Evolutionary conservation across 2,329 filamentous ascomycete genomes (phyloP).

Genomic region (Arthrinium phaeospermum): DNA sequence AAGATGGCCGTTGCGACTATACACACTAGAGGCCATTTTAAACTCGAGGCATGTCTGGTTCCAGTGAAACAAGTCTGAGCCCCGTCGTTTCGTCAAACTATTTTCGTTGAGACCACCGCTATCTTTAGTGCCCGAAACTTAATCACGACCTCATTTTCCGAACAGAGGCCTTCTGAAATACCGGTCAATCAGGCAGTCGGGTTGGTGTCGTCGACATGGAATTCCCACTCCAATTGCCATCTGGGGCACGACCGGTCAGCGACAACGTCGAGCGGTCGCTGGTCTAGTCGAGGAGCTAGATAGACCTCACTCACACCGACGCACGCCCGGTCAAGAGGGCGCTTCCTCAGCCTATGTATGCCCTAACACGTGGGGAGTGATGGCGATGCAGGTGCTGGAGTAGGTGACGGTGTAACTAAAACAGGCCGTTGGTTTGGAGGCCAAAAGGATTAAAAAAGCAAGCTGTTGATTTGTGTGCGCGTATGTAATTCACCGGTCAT

Average conservation of each 20-base stretch:
- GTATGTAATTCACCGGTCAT: neutral
- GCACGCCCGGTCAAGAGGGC: constrained; percentile 12
- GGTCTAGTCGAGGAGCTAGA: neutral
- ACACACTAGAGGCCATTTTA: constrained; percentile 10
- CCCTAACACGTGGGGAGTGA: neutral
- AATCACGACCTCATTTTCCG: constrained; percentile 9
- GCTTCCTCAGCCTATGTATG: neutral
- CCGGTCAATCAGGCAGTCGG: neutral
- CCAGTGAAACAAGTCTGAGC: constrained; percentile 1
- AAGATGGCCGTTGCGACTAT: neutral
- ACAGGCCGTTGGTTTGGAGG: constrained; percentile 5
- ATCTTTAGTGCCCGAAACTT: constrained; percentile 12
- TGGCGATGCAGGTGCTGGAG: neutral
- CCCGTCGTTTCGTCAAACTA: neutral
- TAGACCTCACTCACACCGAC: constrained; percentile 5
- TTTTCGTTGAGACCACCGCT: neutral
- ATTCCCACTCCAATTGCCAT: neutral
- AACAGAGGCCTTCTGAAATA: neutral
- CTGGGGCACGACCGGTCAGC: neutral
- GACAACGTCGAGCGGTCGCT: neutral
- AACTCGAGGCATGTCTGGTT: constrained; percentile 16
- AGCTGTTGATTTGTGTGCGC: constrained; percentile 5
- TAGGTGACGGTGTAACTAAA: neutral
- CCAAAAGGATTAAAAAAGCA: neutral
- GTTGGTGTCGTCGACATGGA: neutral